phyloP scores from a whole-genome alignment of 495 filamentous ascomycete species.

The Pyrenopolyporus hunteri region DNA sequence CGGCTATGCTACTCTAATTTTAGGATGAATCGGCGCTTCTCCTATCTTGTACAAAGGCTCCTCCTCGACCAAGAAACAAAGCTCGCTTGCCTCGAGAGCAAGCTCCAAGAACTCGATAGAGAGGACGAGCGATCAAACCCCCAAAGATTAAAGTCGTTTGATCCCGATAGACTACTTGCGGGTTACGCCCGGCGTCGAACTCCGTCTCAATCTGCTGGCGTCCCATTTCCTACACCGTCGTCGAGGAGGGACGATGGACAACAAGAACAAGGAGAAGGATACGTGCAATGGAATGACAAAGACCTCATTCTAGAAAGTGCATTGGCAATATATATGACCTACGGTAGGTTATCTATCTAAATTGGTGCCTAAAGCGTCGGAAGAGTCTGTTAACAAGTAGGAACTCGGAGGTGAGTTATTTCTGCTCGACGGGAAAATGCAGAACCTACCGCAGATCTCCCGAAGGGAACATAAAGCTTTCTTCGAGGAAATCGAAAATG shows the following conservation, averaged over 20 bases:
- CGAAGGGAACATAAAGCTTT: constrained; percentile 3
- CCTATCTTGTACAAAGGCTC: constrained; percentile 6
- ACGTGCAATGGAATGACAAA: constrained; percentile 11
- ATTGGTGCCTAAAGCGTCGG: not conserved
- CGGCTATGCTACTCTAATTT: constrained; percentile 2
- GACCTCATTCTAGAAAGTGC: constrained; percentile 13
- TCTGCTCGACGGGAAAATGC: constrained; percentile 5
- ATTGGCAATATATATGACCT: not conserved
- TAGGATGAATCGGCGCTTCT: constrained; percentile 15
- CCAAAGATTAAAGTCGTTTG: constrained; percentile 4
- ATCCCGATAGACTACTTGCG: constrained; percentile 3
- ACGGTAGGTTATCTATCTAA: not conserved
- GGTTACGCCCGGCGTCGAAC: not conserved
- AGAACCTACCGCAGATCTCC: constrained; percentile 11
- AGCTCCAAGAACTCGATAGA: constrained; percentile 16
- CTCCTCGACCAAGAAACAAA: constrained; percentile 22
- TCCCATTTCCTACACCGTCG: not conserved
- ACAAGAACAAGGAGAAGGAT: not conserved
- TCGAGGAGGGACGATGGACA: not conserved
- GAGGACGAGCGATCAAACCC: not conserved
- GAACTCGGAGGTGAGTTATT: constrained; percentile 7
- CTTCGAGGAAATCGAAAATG: not conserved
- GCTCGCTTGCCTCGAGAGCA: constrained; percentile 15
- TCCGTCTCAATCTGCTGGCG: not conserved
- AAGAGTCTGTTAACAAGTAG: constrained; percentile 4